Conservation (phyloP, 495 filamentous ascomycete species). For the Pyrenula massariospora region DNA sequence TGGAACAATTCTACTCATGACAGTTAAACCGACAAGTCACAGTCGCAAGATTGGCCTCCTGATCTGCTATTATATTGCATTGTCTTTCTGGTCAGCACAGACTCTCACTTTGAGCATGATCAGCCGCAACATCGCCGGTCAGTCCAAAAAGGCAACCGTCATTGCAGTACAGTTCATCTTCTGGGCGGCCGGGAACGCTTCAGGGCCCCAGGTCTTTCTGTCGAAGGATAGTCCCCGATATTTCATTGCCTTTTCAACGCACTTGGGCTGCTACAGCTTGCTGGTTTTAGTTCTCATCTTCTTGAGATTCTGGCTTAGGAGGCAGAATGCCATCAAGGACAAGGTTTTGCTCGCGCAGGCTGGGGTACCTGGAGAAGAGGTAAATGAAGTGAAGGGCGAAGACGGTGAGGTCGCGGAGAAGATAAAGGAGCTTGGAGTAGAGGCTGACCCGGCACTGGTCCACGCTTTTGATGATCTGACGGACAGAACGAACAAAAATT, state of each 20-base stretch:
- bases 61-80: conserved; percentile 49
- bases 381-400: conserved; percentile 4
- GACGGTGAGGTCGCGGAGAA: neutral
- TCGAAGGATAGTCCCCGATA: conserved; percentile 24
- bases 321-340: conserved; percentile 29
- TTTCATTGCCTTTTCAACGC: conserved; percentile 30
- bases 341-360: conserved; percentile 16
- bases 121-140: conserved; percentile 54
- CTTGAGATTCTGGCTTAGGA: conserved; percentile 23
- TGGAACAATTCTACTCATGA: conserved; percentile 53
- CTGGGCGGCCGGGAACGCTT: conserved; percentile 31
- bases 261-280: conserved; percentile 27
- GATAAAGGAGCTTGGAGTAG: neutral
- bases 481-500: conserved; percentile 33
- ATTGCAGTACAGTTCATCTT: conserved; percentile 32
- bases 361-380: neutral
- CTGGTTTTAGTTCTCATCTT: conserved; percentile 23
- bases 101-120: conserved; percentile 48
- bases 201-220: conserved; percentile 38
- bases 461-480: conserved; percentile 38
- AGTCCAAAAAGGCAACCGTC: conserved; percentile 51
- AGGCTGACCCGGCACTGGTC: conserved; percentile 16
- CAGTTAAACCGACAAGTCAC: conserved; percentile 38
- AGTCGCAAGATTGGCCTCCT: conserved; percentile 40
- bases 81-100: conserved; percentile 46